Conservation (phyloP, 345 rosid genomes). For the Hibiscus trionum region DNA sequence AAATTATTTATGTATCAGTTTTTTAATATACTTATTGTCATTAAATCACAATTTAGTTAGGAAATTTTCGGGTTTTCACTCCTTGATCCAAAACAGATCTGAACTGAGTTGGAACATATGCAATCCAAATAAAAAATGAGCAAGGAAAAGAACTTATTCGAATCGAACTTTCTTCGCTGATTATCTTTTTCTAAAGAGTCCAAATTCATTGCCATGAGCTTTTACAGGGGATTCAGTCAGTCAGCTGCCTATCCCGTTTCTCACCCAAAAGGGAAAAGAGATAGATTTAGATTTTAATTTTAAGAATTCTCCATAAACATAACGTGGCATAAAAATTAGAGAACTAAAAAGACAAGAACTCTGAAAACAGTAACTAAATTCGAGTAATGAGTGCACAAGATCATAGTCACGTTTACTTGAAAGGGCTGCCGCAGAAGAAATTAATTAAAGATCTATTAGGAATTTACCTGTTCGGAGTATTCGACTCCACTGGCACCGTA, state of each 20-base stretch:
- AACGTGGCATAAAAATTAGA: not conserved
- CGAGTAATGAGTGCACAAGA: not conserved
- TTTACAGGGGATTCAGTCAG: no score
- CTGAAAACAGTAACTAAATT: not conserved
- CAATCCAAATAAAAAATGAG: not conserved
- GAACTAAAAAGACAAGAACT: not conserved
- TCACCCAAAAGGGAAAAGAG: no score
- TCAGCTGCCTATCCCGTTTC: no score
- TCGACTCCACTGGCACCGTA: slow-evolving; percentile 93
- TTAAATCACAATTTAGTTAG: no score
- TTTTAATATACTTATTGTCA: no score
- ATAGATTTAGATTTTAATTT: no score
- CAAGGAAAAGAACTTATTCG: not conserved
- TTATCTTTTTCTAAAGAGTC: no score
- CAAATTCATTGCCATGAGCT: no score
- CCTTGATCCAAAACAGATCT: no score
- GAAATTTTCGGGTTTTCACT: no score
- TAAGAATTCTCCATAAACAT: no score
- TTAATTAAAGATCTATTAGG: not conserved
- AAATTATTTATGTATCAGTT: not conserved
- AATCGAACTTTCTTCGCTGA: not conserved
- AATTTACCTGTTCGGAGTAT: slow-evolving; percentile 81
- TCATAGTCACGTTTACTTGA: not conserved
- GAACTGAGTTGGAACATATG: no score
- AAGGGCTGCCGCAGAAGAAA: not conserved